Conservation (phyloP, 345 rosid genomes). For the Citrus reticulata region DNA sequence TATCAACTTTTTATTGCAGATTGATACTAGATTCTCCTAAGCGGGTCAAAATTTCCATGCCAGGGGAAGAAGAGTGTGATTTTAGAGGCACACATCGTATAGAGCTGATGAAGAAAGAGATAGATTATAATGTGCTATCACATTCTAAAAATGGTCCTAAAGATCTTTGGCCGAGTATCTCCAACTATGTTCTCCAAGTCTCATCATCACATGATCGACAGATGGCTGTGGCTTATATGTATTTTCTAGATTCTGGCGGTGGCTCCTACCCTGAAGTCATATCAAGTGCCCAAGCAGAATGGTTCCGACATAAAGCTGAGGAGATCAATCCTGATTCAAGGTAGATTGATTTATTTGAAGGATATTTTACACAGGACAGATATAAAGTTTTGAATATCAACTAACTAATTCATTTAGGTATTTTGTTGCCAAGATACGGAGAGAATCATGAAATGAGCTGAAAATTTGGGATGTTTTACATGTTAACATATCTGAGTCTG, state of each 20-base stretch:
- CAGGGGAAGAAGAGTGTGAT: constrained; percentile 40
- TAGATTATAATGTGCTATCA: constrained; percentile 40
- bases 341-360: constrained; percentile 23
- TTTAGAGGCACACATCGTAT: constrained; percentile 55
- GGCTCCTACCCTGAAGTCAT: constrained; percentile 82
- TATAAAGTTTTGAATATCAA: background rate
- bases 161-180: constrained; percentile 80
- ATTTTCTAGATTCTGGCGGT: constrained; percentile 93
- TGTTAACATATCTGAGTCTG: background rate
- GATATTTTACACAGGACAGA: background rate
- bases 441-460: background rate
- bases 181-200: constrained; percentile 64
- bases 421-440: background rate
- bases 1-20: background rate
- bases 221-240: constrained; percentile 45
- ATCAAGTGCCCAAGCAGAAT: constrained; percentile 71
- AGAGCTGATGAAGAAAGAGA: constrained; percentile 56
- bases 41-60: background rate
- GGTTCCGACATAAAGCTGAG: constrained; percentile 57
- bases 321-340: constrained; percentile 66
- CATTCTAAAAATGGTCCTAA: constrained; percentile 51
- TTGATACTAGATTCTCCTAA: constrained; percentile 8
- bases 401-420: background rate
- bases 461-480: background rate
- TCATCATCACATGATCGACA: constrained; percentile 33